phyloP scores from a whole-genome alignment of 2,329 filamentous ascomycete genomes.

The Madurella mycetomatis region DNA sequence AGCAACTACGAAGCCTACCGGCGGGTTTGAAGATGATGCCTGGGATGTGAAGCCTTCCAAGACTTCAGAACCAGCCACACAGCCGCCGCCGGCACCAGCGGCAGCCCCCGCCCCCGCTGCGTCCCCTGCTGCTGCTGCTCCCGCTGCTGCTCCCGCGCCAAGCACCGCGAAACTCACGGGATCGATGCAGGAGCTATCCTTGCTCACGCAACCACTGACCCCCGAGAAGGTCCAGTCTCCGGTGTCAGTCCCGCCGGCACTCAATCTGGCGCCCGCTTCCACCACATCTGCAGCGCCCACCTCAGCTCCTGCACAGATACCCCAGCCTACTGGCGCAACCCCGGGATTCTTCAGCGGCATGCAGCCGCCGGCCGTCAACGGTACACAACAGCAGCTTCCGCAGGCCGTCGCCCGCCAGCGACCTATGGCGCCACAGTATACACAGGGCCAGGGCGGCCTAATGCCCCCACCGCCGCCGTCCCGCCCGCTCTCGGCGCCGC shows the following conservation, averaged over 20 bases:
- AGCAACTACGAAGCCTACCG: conserved; percentile 29
- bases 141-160: conserved; percentile 18
- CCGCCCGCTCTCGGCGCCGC: conserved; percentile 81
- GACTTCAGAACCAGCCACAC: conserved; percentile 35
- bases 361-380: conserved; percentile 38
- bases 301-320: conserved; percentile 34
- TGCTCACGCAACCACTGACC: conserved; percentile 50
- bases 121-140: conserved; percentile 32
- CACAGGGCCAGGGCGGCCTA: conserved; percentile 57
- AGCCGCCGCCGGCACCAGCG: conserved; percentile 19
- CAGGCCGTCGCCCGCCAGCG: conserved; percentile 57
- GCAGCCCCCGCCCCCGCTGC: conserved; percentile 38
- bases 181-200: conserved; percentile 57
- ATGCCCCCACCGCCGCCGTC: conserved; percentile 73
- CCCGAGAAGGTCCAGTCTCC: conserved; percentile 42
- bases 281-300: conserved; percentile 31
- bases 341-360: conserved; percentile 55
- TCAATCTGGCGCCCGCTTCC: conserved; percentile 33
- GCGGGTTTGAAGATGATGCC: conserved; percentile 90
- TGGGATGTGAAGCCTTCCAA: conserved; percentile 91
- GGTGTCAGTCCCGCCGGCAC: conserved; percentile 29
- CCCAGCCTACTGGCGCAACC: conserved; percentile 50
- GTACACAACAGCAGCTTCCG: conserved; percentile 34
- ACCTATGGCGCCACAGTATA: conserved; percentile 63
- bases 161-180: conserved; percentile 56